Conservation (phyloP, 495 filamentous ascomycete genomes). For the Xylaria sp. region DNA sequence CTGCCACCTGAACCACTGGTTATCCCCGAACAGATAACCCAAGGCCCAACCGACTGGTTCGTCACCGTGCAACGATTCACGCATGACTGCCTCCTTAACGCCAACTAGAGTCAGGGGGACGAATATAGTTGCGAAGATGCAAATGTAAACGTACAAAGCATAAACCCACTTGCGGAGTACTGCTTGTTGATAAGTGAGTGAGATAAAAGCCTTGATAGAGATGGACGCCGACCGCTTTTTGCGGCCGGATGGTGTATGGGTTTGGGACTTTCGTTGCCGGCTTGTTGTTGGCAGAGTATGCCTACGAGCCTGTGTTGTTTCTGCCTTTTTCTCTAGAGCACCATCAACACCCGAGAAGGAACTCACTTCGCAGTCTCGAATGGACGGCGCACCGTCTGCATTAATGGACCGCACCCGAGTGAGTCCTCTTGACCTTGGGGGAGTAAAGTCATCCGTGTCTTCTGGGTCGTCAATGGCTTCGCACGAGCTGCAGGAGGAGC, state of each 20-base stretch:
- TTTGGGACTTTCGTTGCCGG: conserved; percentile 39
- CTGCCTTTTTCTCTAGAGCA: conserved; percentile 28
- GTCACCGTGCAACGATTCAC: conserved; percentile 67
- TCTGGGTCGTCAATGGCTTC: conserved; percentile 40
- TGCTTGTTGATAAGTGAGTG: conserved; percentile 80
- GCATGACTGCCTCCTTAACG: conserved; percentile 71
- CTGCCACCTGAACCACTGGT: conserved; percentile 69
- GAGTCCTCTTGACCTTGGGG: conserved; percentile 22
- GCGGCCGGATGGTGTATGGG: conserved; percentile 68
- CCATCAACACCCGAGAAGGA: not conserved
- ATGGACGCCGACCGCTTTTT: conserved; percentile 72
- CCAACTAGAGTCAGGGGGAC: conserved; percentile 50
- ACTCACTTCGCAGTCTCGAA: not conserved
- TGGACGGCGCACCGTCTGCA: conserved; percentile 5
- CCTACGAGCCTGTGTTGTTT: conserved; percentile 45
- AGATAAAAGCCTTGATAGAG: conserved; percentile 74
- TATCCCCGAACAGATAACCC: conserved; percentile 85
- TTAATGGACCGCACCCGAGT: conserved; percentile 11
- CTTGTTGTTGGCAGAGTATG: conserved; percentile 60
- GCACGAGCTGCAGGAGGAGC: conserved; percentile 43
- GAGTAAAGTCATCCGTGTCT: conserved; percentile 28
- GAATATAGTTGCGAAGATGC: conserved; percentile 69
- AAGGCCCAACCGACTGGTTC: conserved; percentile 95
- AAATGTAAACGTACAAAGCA: conserved; percentile 75
- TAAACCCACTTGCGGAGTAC: conserved; percentile 81